Evolutionary conservation across 1,284 basidiomycete genomes (phyloP), one percentile per base, ranked within the genome.

Genomic region (Pseudozyma flocculosa): DNA sequence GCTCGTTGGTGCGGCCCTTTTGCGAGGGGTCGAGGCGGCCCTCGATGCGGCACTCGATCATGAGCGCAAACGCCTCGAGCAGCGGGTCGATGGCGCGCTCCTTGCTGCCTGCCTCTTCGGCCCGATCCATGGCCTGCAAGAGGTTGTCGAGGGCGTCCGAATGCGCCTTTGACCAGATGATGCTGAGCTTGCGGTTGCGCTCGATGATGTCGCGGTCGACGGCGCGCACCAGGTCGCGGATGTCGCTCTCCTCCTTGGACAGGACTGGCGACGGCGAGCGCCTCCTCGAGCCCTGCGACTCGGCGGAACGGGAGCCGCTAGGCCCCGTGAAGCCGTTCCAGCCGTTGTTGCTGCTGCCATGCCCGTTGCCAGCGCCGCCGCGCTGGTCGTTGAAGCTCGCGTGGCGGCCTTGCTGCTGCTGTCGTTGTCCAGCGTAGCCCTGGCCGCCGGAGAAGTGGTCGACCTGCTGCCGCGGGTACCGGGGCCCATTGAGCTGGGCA

Each of bases 361-460:
- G 7, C 14, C 32, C 32, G 32, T 17, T 4, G 32, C 15, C 32
- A 34, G 4, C 4, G 15, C 26, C 26, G 26, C 26, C 26, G 7
- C 26, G 26, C 7, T 29, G 7, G 47, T 24, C 9, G 50, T 21
- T 13, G 44, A 23, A 13, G 42, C 42, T 11, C 38, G 21, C n/a
- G 51, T 9, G 47, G 23, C 15, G 58, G 18, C n/a, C 49, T 26
- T 44, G 40, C 32, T 0, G 51, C 24, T 23, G 40, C 24, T 44
- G 43, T 19, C 4, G 30, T 8, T 18, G 43, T 44, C 19, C 11
- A 11, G 26, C 26, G 11, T 29, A 29, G 26, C 26, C 26, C 7
- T 29, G 26, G 15, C 9, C 29, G 29, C 13, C 15, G 32, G 4
- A 34, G 32, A 11, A 14, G 15, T 5, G 4, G 32, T 17, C 11